Evolutionary conservation across 2,329 filamentous ascomycete species (phyloP), one percentile per base, ranked within the genome.

Genomic region (Fusarium solani-melongenae): DNA sequence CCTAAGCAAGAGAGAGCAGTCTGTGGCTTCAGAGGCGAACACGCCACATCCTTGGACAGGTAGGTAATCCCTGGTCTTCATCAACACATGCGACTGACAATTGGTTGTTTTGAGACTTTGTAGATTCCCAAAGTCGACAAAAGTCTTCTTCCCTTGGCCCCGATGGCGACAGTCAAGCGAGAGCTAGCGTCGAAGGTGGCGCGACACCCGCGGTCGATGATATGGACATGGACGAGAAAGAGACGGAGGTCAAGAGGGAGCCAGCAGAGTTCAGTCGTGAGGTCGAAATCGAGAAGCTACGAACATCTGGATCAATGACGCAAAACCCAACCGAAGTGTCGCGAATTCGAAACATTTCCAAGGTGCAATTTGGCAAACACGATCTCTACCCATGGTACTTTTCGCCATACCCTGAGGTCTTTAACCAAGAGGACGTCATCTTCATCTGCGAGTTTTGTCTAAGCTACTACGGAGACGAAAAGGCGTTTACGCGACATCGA

Each of bases 361-460:
- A 93, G 75, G 92, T 99, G 5, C 96, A 98, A 81, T 98, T 99
- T 87, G 97, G 96, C 51, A 91, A 92, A 76, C 93, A 92, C 80
- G 94, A 98, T 78, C 90, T 99, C 49, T 97, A 97, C 81, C 96
- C 96, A 0, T 99, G 96, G 96, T 99, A 99, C 83, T 99, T 99
- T 85, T 98, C 95, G 6, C 96, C 96, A 0, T 99, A 99, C 78
- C 96, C 96, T 0, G 93, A 97, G 79, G 88, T 92, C 3, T 98
- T 97, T 81, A 92, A 92, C 24, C 93, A 96, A 76, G 93, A 93
- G 76, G 96, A 99, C 76, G 88, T 96, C 73, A 94, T 98, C 74
- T 98, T 93, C 84, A 96, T 99, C 77, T 98, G 97, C 88, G 97
- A 99, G 82, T 98, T 98, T 83, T 99, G 96, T 79, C 88, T 99